A percentile compares a stretch with the other conserved stretches of the same genome.
phyloP scores from a whole-genome alignment of 345 rosid genomes.

The Salix koriyanagi region DNA sequence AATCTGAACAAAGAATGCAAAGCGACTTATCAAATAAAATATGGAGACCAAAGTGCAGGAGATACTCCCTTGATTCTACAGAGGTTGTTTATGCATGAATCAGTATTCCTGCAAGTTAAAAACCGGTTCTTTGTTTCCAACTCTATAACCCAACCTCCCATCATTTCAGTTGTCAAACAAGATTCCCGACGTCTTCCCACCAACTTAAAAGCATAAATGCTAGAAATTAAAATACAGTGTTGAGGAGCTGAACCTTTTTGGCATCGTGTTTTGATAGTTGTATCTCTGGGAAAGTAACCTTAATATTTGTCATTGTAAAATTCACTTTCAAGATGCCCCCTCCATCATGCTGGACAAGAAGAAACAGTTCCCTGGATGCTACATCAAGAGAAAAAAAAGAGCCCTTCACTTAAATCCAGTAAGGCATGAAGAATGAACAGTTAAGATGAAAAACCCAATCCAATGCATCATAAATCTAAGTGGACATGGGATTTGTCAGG shows the following conservation, averaged over 20 bases:
- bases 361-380: slow-evolving; percentile 28
- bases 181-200: neutral
- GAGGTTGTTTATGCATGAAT: neutral
- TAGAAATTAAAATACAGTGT: neutral
- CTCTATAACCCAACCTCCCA: neutral
- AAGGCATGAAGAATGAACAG: neutral
- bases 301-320: slow-evolving; percentile 10
- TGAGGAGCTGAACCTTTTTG: slow-evolving; percentile 24
- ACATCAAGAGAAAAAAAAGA: neutral
- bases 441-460: neutral
- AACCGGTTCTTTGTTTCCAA: neutral
- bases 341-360: slow-evolving; percentile 37
- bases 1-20: slow-evolving; percentile 20
- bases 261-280: slow-evolving; percentile 12
- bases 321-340: slow-evolving; percentile 18
- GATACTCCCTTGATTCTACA: no score
- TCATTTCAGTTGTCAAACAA: no score
- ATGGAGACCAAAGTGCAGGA: no score
- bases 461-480: neutral
- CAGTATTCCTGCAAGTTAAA: neutral
- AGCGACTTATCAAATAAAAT: neutral
- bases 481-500: no score
- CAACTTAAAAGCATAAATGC: neutral
- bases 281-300: neutral
- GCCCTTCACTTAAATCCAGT: neutral